These are phyloP conservation scores for Carex sylvatica DNA, from an alignment of 202 grass and related monocot genomes.

Conservation along the genomic window DNA sequence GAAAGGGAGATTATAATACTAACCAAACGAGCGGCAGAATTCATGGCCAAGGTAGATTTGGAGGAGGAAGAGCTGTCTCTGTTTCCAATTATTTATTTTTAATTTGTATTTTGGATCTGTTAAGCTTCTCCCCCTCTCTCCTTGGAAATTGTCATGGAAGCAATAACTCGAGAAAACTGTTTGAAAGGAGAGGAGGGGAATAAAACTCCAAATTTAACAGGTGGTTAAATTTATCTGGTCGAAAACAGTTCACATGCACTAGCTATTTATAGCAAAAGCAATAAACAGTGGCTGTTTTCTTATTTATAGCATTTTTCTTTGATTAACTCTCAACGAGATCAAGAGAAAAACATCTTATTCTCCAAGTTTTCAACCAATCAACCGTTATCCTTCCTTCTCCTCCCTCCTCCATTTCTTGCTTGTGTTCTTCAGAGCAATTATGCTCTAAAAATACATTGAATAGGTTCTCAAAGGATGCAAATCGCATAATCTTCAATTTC, in stretches of 20 bases:
- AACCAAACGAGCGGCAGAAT: slow-evolving; percentile 13
- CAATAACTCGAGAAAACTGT: slow-evolving; percentile 13
- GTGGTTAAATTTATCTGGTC: slow-evolving; percentile 14
- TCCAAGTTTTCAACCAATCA: background rate
- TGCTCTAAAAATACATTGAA: background rate
- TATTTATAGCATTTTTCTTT: slow-evolving; percentile 21
- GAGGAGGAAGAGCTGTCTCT: slow-evolving; percentile 21
- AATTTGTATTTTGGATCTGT: slow-evolving; percentile 8
- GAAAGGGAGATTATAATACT: slow-evolving; percentile 26
- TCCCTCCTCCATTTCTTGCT: background rate
- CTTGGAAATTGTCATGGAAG: background rate
- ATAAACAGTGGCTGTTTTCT: background rate
- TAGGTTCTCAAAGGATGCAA: background rate
- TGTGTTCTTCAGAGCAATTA: background rate
- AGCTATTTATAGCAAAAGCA: slow-evolving; percentile 2
- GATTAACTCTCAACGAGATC: background rate
- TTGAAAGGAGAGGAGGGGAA: slow-evolving; percentile 25
- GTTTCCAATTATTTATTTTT: background rate
- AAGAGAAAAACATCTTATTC: background rate
- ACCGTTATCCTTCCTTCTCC: background rate
- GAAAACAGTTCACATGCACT: slow-evolving; percentile 3
- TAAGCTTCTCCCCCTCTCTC: slow-evolving; percentile 20
- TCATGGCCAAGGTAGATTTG: slow-evolving; percentile 24
- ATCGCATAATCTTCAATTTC: background rate
- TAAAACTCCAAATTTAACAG: slow-evolving; percentile 18